A percentile compares a stretch with the other conserved stretches of the same genome.
Evolutionary conservation across 2,329 filamentous ascomycete genomes (phyloP).

Genomic region (Zymoseptoria passerinii): DNA sequence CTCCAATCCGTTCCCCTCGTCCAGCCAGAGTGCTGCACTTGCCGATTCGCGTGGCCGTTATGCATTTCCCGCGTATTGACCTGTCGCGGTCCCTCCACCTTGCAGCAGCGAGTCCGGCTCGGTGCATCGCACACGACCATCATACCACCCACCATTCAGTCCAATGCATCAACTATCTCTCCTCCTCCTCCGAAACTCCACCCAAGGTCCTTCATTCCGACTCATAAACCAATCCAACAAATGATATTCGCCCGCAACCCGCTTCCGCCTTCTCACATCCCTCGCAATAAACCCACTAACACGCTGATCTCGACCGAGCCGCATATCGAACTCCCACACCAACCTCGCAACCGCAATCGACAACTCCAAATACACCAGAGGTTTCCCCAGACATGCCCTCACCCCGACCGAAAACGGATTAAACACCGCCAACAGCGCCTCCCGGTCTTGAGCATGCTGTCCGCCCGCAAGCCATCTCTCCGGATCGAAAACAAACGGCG

Average conservation of each 20-base stretch:
- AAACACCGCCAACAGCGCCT: constrained; percentile 51
- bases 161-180: constrained; percentile 2
- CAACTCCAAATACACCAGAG: constrained; percentile 23
- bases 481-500: constrained; percentile 23
- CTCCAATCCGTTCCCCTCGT: background rate
- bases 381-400: constrained; percentile 62
- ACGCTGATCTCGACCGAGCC: constrained; percentile 30
- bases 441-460: constrained; percentile 10
- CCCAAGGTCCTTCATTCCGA: constrained; percentile 60
- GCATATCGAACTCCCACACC: constrained; percentile 21
- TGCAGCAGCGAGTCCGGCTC: too few species aligned
- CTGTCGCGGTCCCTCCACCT: too few species aligned
- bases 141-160: background rate
- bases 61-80: too few species aligned
- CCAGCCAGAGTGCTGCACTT: background rate
- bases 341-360: constrained; percentile 19
- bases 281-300: constrained; percentile 47
- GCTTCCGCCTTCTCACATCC: constrained; percentile 46
- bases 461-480: constrained; percentile 20
- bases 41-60: background rate
- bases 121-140: too few species aligned
- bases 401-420: constrained; percentile 66
- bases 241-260: constrained; percentile 56
- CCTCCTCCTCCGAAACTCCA: constrained; percentile 41
- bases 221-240: constrained; percentile 66